Percentiles rank a stretch among this genome's conserved stretches.
These are phyloP conservation scores for Aristolochia californica DNA, from an alignment of 164 flowering plant species.

Conservation along the genomic window DNA sequence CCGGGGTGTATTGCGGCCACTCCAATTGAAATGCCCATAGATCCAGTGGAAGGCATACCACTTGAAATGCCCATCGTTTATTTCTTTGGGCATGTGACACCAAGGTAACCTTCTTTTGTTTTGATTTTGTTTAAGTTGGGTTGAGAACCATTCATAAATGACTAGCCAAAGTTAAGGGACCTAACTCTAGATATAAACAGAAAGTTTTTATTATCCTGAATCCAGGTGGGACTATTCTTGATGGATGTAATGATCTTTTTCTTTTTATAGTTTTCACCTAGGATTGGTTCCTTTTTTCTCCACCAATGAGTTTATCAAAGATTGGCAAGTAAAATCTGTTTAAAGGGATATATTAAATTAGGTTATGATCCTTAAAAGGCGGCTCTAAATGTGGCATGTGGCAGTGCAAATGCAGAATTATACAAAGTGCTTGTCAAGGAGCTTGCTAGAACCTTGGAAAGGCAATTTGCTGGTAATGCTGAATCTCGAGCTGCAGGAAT, in stretches of 20 bases:
- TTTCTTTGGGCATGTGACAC: constrained; percentile 78
- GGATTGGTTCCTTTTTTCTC: neutral
- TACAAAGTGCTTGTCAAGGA: constrained; percentile 83
- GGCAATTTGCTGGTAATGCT: constrained; percentile 67
- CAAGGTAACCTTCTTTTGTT: constrained; percentile 40
- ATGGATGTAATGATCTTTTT: no score
- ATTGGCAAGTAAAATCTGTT: neutral
- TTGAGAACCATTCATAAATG: no score
- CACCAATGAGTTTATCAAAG: neutral
- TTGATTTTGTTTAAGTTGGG: neutral
- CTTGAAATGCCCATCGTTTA: constrained; percentile 93
- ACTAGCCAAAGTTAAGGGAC: no score
- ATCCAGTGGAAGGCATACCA: constrained; percentile 95
- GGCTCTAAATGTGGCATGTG: constrained; percentile 5
- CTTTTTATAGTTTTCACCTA: neutral
- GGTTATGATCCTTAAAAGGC: neutral
- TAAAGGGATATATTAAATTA: neutral
- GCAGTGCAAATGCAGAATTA: constrained; percentile 70
- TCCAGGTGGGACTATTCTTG: no score
- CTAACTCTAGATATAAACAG: no score
- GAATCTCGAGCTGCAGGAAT: constrained; percentile 94
- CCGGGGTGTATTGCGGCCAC: constrained; percentile 87
- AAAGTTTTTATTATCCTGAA: no score
- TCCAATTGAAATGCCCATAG: constrained; percentile 91
- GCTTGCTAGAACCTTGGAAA: constrained; percentile 72